Evolutionary conservation across 2,329 filamentous ascomycete genomes (phyloP).

Genomic region (Fusarium udum): DNA sequence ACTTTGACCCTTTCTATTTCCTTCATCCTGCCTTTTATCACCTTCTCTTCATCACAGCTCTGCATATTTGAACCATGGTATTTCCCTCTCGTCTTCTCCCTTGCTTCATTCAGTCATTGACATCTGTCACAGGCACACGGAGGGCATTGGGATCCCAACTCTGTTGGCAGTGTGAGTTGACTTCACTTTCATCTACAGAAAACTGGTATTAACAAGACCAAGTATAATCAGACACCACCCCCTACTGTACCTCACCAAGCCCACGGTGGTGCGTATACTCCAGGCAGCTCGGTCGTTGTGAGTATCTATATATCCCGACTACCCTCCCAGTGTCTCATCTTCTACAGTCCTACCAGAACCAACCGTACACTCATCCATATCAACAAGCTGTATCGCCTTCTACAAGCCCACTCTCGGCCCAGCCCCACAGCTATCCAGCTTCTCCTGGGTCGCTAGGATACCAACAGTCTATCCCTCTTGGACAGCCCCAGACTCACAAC

Average conservation of each 20-base stretch:
- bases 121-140: conserved; percentile 32
- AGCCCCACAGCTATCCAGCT: conserved; percentile 17
- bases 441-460: conserved; percentile 17
- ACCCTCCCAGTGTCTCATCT: neutral
- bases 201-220: conserved; percentile 2
- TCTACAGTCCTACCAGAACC: conserved; percentile 37
- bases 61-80: conserved; percentile 38
- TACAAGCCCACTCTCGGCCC: conserved; percentile 32
- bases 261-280: conserved; percentile 41
- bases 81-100: neutral
- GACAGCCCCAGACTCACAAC: conserved; percentile 22
- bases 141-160: conserved; percentile 38
- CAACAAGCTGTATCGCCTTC: conserved; percentile 33
- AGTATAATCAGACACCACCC: conserved; percentile 29
- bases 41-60: neutral
- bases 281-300: conserved; percentile 38
- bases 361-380: conserved; percentile 32
- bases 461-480: conserved; percentile 13
- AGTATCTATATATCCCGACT: neutral
- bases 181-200: neutral
- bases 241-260: conserved; percentile 28
- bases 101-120: neutral
- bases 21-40: neutral
- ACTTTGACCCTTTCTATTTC: neutral
- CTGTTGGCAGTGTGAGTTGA: conserved; percentile 21